Percentiles rank a stretch among this genome's conserved stretches.
These are phyloP conservation scores for Zygosaccharomyces siamensis DNA, from an alignment of 805 yeast genomes.

Conservation along the genomic window DNA sequence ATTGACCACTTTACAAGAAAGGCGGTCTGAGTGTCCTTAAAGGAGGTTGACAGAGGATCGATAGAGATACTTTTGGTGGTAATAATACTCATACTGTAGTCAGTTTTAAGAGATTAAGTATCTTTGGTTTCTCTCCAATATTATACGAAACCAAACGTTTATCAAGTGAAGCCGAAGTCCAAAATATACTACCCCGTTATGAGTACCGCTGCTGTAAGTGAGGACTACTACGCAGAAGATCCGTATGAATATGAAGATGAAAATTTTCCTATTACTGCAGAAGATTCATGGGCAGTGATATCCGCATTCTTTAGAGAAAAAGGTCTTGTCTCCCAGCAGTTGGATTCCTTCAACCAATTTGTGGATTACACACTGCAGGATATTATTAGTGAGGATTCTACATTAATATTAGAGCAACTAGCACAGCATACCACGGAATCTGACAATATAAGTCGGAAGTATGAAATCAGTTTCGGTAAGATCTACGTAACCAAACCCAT, in stretches of 20 bases:
- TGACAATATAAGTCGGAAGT: slow-evolving; percentile 86
- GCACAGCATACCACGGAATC: slow-evolving; percentile 93
- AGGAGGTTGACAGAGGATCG: slow-evolving; percentile 4
- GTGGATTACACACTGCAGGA: slow-evolving; percentile 96
- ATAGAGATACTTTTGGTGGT: slow-evolving; percentile 1
- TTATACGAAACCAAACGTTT: not conserved
- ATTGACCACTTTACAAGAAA: not conserved
- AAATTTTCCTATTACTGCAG: slow-evolving; percentile 77
- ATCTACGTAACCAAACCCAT: slow-evolving; percentile 95
- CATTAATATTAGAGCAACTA: slow-evolving; percentile 91
- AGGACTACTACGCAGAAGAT: slow-evolving; percentile 44
- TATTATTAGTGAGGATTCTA: slow-evolving; percentile 91
- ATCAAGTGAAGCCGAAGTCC: slow-evolving; percentile 1
- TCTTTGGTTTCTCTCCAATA: not conserved
- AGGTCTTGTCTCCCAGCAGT: slow-evolving; percentile 95
- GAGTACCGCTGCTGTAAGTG: slow-evolving; percentile 13
- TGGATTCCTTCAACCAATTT: slow-evolving; percentile 97
- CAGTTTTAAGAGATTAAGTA: not conserved
- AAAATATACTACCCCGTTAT: not conserved
- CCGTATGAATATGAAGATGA: slow-evolving; percentile 71
- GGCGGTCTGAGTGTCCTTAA: not conserved
- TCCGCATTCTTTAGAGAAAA: slow-evolving; percentile 93
- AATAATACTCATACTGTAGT: not conserved
- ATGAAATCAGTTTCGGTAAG: slow-evolving; percentile 96
- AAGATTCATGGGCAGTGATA: slow-evolving; percentile 98